phyloP scores from a whole-genome alignment of 305 asterid genomes.

The Fraxinus dipetala region DNA sequence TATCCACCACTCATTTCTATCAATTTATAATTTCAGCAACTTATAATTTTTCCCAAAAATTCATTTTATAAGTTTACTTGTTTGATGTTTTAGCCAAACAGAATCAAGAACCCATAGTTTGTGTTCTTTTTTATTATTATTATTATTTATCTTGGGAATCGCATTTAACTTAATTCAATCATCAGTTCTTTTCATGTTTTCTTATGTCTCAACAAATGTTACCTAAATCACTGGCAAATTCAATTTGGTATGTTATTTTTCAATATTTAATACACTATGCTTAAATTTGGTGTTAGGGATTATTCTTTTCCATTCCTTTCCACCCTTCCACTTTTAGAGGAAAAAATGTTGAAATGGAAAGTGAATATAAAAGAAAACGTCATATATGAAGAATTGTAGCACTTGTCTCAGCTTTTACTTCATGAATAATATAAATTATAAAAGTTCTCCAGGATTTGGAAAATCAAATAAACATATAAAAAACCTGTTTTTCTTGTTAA shows the following conservation, averaged over 20 bases:
- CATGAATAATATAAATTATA: background rate
- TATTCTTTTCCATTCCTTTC: background rate
- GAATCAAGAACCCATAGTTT: background rate
- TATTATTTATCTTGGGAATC: background rate
- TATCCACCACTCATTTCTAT: too few species aligned
- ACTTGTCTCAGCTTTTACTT: background rate
- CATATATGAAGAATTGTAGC: background rate
- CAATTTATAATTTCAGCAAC: too few species aligned
- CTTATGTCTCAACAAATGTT: background rate
- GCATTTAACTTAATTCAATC: background rate
- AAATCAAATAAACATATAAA: background rate
- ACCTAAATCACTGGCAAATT: background rate
- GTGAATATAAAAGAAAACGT: too few species aligned
- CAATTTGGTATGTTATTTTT: background rate
- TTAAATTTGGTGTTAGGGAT: background rate
- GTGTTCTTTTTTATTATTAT: slow-evolving; percentile 2
- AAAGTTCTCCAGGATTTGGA: background rate
- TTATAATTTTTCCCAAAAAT: too few species aligned
- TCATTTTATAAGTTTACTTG: too few species aligned
- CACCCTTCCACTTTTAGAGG: too few species aligned
- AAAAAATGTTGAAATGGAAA: too few species aligned
- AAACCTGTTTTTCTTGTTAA: background rate
- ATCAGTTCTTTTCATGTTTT: background rate
- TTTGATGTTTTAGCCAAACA: background rate
- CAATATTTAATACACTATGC: background rate